Percentiles rank a stretch among this genome's conserved stretches.
phyloP scores from a whole-genome alignment of 768 basidiomycete species.

The Cyathus striatus region DNA sequence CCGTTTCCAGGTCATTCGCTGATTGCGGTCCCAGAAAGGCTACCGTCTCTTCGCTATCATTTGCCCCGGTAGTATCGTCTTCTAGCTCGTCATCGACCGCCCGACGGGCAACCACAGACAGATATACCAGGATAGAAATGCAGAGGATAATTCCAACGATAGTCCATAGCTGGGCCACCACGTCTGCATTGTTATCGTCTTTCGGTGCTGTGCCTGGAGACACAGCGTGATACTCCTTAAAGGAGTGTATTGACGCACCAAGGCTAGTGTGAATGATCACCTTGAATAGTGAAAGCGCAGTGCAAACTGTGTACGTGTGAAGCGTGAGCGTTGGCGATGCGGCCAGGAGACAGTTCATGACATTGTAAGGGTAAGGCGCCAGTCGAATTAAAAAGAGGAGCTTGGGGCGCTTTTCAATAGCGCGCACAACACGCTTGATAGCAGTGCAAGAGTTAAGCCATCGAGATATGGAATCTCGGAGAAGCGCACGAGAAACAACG shows the following conservation, averaged over 20 bases:
- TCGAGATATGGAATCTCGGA: conserved; percentile 64
- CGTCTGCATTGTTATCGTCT: conserved; percentile 40
- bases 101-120: conserved; percentile 73
- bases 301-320: conserved; percentile 73
- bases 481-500: conserved; percentile 66
- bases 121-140: conserved; percentile 71
- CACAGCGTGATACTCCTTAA: conserved; percentile 56
- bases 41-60: conserved; percentile 43
- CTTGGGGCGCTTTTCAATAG: conserved; percentile 83
- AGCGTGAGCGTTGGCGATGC: conserved; percentile 80
- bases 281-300: conserved; percentile 82
- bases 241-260: conserved; percentile 83
- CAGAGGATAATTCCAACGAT: conserved; percentile 66
- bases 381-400: conserved; percentile 89
- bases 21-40: conserved; percentile 42
- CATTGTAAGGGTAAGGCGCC: conserved; percentile 91
- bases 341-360: conserved; percentile 92
- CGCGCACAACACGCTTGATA: conserved; percentile 77
- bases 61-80: conserved; percentile 20
- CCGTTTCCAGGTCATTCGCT: conserved; percentile 26
- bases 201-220: conserved; percentile 25
- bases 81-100: conserved; percentile 49
- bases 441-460: conserved; percentile 69
- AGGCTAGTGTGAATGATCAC: conserved; percentile 88
- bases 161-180: conserved; percentile 58